A percentile compares a stretch with the other conserved stretches of the same genome.
Evolutionary conservation across 169 alveolate species (phyloP).

Genomic region (Plasmodium sp.): DNA sequence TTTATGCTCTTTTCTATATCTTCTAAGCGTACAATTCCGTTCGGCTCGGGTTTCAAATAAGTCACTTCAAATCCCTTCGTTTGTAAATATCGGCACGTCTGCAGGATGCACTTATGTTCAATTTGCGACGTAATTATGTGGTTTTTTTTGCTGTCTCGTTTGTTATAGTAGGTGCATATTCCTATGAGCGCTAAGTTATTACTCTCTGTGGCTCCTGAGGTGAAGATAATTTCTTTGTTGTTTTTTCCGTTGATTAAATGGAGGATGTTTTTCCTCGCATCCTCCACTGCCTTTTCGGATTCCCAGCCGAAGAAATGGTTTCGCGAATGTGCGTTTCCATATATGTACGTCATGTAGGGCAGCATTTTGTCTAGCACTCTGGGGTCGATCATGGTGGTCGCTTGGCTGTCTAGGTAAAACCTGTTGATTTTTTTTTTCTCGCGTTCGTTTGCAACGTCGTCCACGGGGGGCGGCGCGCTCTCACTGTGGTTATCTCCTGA

Average conservation of each 20-base stretch:
- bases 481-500: neutral
- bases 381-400: conserved; percentile 99
- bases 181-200: conserved; percentile 97
- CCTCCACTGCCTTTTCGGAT: conserved; percentile 94
- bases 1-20: conserved; percentile 93
- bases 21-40: conserved; percentile 92
- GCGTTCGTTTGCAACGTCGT: conserved; percentile 2
- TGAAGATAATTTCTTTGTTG: conserved; percentile 95
- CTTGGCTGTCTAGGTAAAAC: conserved; percentile 95
- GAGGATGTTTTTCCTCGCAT: conserved; percentile 93
- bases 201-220: conserved; percentile 99
- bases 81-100: conserved; percentile 91
- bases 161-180: conserved; percentile 82
- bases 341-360: conserved; percentile 94
- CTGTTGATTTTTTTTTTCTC: conserved; percentile 71
- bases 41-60: conserved; percentile 93
- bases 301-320: conserved; percentile 98
- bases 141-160: conserved; percentile 86
- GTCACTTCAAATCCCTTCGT: conserved; percentile 94
- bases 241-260: conserved; percentile 89
- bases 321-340: conserved; percentile 98
- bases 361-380: conserved; percentile 98
- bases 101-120: conserved; percentile 98
- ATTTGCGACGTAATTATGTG: conserved; percentile 98
- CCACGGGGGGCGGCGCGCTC: neutral